A percentile compares a stretch with the other conserved stretches of the same genome.
Evolutionary conservation across 352 stramenopile genomes (phyloP).

Genomic region (Globisporangium iwayamae): DNA sequence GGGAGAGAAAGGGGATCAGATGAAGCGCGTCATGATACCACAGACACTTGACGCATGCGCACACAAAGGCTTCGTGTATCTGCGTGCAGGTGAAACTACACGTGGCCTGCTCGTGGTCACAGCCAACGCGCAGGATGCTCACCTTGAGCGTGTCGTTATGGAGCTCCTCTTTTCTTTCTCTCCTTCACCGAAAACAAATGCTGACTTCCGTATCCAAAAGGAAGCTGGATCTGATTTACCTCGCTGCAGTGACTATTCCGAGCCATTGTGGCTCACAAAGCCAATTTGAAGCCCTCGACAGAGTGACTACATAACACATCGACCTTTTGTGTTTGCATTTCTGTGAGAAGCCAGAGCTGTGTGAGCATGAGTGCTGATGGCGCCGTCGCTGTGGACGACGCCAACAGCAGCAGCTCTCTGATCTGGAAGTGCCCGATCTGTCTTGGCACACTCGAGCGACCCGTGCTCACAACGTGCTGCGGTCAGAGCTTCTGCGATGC

Average conservation of each 20-base stretch:
- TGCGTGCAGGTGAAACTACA: no score
- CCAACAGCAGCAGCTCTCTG: slow-evolving; percentile 8
- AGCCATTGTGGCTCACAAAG: no score
- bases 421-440: slow-evolving; percentile 56
- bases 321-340: no score
- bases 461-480: slow-evolving; percentile 59
- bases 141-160: neutral
- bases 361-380: neutral
- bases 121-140: neutral
- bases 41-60: neutral
- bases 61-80: no score
- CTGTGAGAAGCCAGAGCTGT: no score
- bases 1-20: neutral
- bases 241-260: neutral
- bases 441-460: slow-evolving; percentile 35
- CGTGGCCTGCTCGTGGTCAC: neutral
- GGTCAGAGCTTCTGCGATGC: slow-evolving; percentile 60
- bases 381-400: neutral
- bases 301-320: neutral
- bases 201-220: neutral
- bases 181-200: no score
- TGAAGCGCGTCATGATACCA: neutral
- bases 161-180: neutral
- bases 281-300: neutral
- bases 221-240: neutral